Conservation (phyloP, 2,329 filamentous ascomycete species). For the Acephala macrosclerotiorum region DNA sequence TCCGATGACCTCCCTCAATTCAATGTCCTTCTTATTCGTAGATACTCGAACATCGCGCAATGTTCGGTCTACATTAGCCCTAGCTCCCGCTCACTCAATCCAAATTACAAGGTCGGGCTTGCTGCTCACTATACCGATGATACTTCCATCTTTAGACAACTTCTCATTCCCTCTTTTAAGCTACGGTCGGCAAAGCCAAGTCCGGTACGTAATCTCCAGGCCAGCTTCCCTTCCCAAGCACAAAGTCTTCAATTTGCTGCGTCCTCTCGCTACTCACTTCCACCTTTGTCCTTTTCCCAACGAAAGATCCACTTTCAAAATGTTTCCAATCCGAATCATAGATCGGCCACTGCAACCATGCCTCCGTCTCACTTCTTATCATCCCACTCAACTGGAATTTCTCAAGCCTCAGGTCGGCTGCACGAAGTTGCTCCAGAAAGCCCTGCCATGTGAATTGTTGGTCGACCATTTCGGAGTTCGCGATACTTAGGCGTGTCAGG, state of each 20-base stretch:
- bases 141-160: no score
- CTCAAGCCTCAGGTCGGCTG: slow-evolving; percentile 8
- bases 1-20: no score
- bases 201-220: slow-evolving; percentile 14
- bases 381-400: slow-evolving; percentile 29
- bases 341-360: slow-evolving; percentile 29
- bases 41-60: no score
- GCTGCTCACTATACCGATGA: no score
- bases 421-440: slow-evolving; percentile 20
- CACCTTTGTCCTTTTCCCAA: not conserved
- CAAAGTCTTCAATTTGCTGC: slow-evolving; percentile 28
- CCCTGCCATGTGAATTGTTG: slow-evolving; percentile 17
- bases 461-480: slow-evolving; percentile 7
- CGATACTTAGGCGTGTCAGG: slow-evolving; percentile 17
- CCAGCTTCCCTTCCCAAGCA: slow-evolving; percentile 22
- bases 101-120: no score
- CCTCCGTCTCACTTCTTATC: slow-evolving; percentile 7
- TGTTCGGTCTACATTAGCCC: no score
- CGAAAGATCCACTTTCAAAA: not conserved
- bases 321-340: slow-evolving; percentile 27
- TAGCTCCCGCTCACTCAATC: no score
- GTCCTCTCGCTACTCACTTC: slow-evolving; percentile 7
- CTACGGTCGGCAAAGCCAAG: not conserved
- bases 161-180: not conserved
- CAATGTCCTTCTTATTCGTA: no score